Evolutionary conservation across 768 basidiomycete species (phyloP).

Genomic region (Obba rivulosa): DNA sequence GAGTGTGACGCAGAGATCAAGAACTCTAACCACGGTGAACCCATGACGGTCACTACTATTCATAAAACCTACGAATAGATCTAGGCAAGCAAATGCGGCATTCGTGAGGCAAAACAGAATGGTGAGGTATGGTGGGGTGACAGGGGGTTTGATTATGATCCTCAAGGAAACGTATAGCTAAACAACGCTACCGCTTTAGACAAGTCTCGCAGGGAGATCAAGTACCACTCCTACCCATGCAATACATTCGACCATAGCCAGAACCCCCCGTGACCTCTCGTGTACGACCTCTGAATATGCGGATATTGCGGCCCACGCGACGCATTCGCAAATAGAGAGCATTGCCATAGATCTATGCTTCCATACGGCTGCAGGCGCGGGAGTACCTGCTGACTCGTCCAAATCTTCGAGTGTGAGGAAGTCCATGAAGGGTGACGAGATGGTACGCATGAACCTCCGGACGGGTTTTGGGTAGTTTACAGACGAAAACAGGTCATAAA

Average conservation of each 20-base stretch:
- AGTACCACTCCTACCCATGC: conserved; percentile 43
- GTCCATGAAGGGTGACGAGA: conserved; percentile 39
- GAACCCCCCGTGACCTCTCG: conserved; percentile 7
- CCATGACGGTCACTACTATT: conserved; percentile 9
- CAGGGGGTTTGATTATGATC: conserved; percentile 34
- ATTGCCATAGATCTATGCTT: conserved; percentile 31
- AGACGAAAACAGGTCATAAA: conserved; percentile 11
- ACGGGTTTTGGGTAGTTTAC: conserved; percentile 7
- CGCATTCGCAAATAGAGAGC: conserved; percentile 33
- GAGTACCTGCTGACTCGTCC: conserved; percentile 28
- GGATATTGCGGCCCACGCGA: conserved; percentile 40
- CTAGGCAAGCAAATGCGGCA: conserved; percentile 30
- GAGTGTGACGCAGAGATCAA: conserved; percentile 30
- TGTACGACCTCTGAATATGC: conserved; percentile 29
- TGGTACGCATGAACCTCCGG: conserved; percentile 2
- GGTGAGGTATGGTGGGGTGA: conserved; percentile 49
- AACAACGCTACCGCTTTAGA: conserved; percentile 1
- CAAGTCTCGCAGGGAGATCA: neutral
- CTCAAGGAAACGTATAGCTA: conserved; percentile 42
- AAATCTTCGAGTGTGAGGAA: conserved; percentile 50
- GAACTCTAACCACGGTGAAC: conserved; percentile 19
- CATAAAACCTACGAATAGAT: conserved; percentile 30
- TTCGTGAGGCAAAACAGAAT: conserved; percentile 38
- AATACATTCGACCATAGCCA: conserved; percentile 30
- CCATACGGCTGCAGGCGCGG: conserved; percentile 18